Conservation (phyloP, 106 monocot genomes). For the Chionographis japonica region DNA sequence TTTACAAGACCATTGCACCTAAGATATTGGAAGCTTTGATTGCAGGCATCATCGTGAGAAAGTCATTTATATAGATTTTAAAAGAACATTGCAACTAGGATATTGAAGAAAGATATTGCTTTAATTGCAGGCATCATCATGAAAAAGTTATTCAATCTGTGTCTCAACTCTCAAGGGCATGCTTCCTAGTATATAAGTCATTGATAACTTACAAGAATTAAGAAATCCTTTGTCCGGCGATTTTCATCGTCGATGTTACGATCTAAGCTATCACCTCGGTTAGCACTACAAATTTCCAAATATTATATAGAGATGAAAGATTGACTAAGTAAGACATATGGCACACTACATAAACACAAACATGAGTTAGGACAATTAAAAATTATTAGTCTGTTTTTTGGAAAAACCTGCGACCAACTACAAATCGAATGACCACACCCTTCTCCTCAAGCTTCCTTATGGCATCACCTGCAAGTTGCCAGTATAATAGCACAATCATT, state of each 20-base stretch:
- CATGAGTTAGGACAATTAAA: neutral
- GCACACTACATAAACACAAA: too few relatives aligned
- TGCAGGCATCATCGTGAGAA: too few relatives aligned
- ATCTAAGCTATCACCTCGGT: slow-evolving; percentile 97
- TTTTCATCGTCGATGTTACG: slow-evolving; percentile 90
- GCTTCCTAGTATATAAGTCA: neutral
- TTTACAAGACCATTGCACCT: too few relatives aligned
- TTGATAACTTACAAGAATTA: slow-evolving; percentile 82
- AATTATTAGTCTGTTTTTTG: neutral
- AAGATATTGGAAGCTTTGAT: too few relatives aligned
- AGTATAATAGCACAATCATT: neutral
- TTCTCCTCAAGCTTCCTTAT: slow-evolving; percentile 82
- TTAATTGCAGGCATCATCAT: too few relatives aligned
- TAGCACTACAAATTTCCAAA: slow-evolving; percentile 57
- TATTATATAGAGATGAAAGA: neutral
- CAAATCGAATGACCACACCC: slow-evolving; percentile 91
- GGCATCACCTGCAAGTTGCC: slow-evolving; percentile 64
- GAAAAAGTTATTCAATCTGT: neutral
- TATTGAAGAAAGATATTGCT: too few relatives aligned
- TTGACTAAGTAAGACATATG: too few relatives aligned
- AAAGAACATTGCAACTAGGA: too few relatives aligned
- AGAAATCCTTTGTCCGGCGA: slow-evolving; percentile 70
- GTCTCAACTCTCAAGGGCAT: neutral
- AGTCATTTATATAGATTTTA: neutral
- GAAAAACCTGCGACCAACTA: slow-evolving; percentile 95